phyloP scores from a whole-genome alignment of 257 asterid species.

The Gardenia jasminoides region DNA sequence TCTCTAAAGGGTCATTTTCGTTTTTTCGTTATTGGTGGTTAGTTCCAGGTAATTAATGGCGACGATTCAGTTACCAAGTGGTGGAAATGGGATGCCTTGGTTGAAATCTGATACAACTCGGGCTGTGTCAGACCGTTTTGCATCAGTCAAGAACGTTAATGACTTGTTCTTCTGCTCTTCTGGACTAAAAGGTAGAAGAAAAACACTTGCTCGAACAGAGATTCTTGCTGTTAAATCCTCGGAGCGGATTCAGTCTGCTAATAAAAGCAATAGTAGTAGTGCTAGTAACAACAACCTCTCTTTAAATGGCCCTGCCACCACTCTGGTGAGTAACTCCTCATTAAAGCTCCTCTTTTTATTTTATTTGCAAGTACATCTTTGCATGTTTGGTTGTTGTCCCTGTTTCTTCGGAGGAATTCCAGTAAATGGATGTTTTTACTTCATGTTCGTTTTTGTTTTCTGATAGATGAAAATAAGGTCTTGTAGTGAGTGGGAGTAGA shows the following conservation, averaged over 20 bases:
- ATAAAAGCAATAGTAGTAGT: constrained; percentile 12
- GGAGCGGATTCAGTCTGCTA: constrained; percentile 22
- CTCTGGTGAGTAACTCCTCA: constrained; percentile 41
- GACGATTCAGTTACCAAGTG: constrained; percentile 41
- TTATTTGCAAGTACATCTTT: neutral
- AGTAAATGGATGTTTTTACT: neutral
- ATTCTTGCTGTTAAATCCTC: constrained; percentile 32
- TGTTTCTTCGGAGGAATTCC: neutral
- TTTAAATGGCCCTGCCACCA: constrained; percentile 41
- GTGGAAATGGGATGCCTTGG: constrained; percentile 31
- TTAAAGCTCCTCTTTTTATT: neutral
- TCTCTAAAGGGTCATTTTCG: neutral
- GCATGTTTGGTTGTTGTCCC: neutral
- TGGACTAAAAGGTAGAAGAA: constrained; percentile 23
- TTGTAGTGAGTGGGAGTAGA: too few species aligned
- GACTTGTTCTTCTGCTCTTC: constrained; percentile 34
- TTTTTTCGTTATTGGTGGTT: neutral
- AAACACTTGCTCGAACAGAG: neutral
- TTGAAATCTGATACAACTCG: constrained; percentile 30
- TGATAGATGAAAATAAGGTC: neutral
- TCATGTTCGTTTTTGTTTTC: neutral
- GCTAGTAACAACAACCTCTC: constrained; percentile 28
- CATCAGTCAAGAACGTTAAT: constrained; percentile 36
- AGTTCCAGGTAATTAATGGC: constrained; percentile 35
- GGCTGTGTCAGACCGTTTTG: constrained; percentile 32